Evolutionary conservation across 164 flowering plant genomes (phyloP), one percentile per base, ranked within the genome.

Genomic region (Berberis vulgaris): DNA sequence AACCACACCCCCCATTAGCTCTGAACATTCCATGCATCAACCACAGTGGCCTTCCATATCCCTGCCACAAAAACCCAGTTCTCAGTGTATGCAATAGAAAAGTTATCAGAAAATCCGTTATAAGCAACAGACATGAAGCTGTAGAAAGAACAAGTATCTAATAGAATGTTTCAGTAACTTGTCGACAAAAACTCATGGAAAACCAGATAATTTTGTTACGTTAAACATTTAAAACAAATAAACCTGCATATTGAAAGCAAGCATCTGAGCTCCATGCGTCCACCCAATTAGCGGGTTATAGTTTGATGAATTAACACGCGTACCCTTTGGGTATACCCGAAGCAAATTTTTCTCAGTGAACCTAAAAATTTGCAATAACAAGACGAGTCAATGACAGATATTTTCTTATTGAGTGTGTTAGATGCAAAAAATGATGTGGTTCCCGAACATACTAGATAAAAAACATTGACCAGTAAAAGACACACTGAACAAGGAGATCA

Each of bases 21-120:
- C 80, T 77, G 64, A 83, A 83, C 82, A 83, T 67, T 39, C 86
- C 87, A 41, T 83, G 87, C 87, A 83, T 83, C 74, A 83, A 66
- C 84, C 87, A 79, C 53, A 83, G 83, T 39, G 81, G 67, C 69
- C 79, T 79, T 11, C 79, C 86, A 73, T 79, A 70, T 40, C 79
- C 78, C 86, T 80, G 74, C 49, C 41, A 59, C 7, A 46, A 45
- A 52, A 56, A 41, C 11, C 45, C 40, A 66, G n/a, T 26, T 42
- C 12, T 63, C 5, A 13, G 26, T 43, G 26, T 9, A 12, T 7
- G 49, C 45, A 43, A 12, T 4, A 26, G 26, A 26, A 26, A 26
- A 26, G 26, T 26, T 26, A 26, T 26, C 26, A 26, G 26, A 26
- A 26, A 26, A 26, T 26, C 26, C 26, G 26, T 26, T 26, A 26